These are phyloP conservation scores for Houttuynia cordata DNA, from an alignment of 164 flowering plant genomes.

Conservation along the genomic window DNA sequence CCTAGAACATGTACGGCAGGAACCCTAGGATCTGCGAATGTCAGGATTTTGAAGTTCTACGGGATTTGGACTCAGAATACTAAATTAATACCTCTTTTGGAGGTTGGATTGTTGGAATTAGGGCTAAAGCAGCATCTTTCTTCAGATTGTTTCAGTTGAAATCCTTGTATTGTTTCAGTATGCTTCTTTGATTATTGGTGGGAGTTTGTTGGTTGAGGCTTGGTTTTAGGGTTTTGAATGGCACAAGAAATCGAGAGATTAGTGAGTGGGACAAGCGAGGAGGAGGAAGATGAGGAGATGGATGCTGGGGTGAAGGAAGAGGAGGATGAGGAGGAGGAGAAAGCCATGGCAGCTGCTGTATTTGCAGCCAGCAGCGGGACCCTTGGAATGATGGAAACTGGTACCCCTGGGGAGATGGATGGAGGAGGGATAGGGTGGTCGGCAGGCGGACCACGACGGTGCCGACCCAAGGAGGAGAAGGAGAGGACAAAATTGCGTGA, in stretches of 20 bases:
- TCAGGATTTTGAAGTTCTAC: background rate
- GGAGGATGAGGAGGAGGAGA: slow-evolving; percentile 31
- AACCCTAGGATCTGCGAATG: background rate
- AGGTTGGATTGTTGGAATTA: background rate
- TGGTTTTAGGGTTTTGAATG: background rate
- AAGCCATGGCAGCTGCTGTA: slow-evolving; percentile 6
- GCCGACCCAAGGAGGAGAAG: slow-evolving; percentile 86
- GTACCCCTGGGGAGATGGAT: slow-evolving; percentile 20
- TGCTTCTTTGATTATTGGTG: background rate
- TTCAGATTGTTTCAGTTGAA: too few species aligned
- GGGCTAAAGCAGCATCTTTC: background rate
- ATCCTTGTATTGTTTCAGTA: too few species aligned
- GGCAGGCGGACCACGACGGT: slow-evolving; percentile 42
- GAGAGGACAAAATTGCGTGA: slow-evolving; percentile 93
- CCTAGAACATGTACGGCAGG: background rate
- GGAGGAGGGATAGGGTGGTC: slow-evolving; percentile 25
- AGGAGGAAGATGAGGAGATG: slow-evolving; percentile 73
- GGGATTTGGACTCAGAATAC: background rate
- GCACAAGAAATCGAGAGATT: slow-evolving; percentile 8
- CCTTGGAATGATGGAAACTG: slow-evolving; percentile 13
- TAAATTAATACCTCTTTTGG: background rate
- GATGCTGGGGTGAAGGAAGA: slow-evolving; percentile 77
- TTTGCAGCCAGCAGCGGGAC: slow-evolving; percentile 30
- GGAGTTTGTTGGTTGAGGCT: background rate
- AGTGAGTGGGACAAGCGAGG: slow-evolving; percentile 26